These are phyloP conservation scores for Yarrowia yakushimensis DNA, from an alignment of 805 yeast genomes.

Conservation along the genomic window DNA sequence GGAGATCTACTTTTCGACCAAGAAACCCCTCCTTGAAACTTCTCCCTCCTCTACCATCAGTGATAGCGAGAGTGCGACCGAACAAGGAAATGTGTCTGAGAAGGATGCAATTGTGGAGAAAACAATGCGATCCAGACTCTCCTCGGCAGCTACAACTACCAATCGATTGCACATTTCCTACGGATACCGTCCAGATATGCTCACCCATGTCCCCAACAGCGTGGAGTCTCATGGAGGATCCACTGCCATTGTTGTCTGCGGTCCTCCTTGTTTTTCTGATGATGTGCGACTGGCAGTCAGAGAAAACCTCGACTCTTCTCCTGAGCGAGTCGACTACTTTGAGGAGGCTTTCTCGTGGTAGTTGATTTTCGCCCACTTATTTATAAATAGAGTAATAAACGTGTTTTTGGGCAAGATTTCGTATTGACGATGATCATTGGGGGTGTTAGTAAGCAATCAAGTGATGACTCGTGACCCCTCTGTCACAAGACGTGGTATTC, in stretches of 20 bases:
- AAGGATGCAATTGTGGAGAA: neutral
- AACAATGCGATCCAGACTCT: neutral
- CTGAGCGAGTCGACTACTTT: slow-evolving; percentile 54
- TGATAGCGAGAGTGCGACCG: neutral
- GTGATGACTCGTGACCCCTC: too few relatives aligned
- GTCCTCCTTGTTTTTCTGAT: slow-evolving; percentile 60
- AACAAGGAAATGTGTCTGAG: neutral
- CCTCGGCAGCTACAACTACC: neutral
- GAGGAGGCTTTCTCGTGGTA: slow-evolving; percentile 71
- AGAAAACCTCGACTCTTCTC: slow-evolving; percentile 38
- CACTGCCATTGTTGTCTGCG: slow-evolving; percentile 43
- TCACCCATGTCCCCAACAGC: neutral
- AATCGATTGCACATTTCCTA: slow-evolving; percentile 30
- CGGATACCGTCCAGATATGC: slow-evolving; percentile 37
- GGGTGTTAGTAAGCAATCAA: too few relatives aligned
- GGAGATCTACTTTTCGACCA: slow-evolving; percentile 7
- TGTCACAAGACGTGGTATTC: too few relatives aligned
- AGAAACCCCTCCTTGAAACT: neutral
- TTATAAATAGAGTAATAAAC: neutral
- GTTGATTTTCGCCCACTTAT: neutral
- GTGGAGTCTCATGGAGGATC: neutral
- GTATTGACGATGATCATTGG: too few relatives aligned
- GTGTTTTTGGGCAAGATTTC: too few relatives aligned
- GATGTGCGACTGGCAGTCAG: slow-evolving; percentile 49
- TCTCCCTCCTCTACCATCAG: neutral